Evolutionary conservation across 1,284 basidiomycete species (phyloP), one percentile per base, ranked within the genome.

Genomic region (Cryptococcus sp.): DNA sequence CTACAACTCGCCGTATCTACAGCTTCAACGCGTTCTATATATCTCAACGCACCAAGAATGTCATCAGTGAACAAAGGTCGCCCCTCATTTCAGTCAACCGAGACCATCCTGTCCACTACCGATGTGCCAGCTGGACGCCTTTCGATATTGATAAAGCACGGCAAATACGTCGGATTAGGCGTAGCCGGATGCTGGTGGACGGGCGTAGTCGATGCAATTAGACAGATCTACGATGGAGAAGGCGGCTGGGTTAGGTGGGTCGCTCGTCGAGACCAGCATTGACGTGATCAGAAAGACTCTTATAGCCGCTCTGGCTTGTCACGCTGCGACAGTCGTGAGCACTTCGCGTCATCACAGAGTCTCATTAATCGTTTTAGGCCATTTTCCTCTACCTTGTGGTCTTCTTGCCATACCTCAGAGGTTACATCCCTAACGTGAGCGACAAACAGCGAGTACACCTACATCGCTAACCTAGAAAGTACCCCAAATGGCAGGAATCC

Each of bases 321-420:
- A 74, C 54, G 59, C 48, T 6, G 35, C 69, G 23, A 75, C 73
- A 1, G 58, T 74, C 10, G 70, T 71, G 50, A 55, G 69, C 68
- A 14, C 34, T 41, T 50, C 43, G 14, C 11, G 14, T 41, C 38
- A 41, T 10, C 38, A 41, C 38, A 41, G 23, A 23, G 23, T 23
- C 23, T 23, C 23, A 23, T 23, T 23, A 23, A 23, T 23, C 23
- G 23, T 49, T 34, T 42, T 41, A 75, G 71, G 38, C 62, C 8
- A 69, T 74, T 42, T 77, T 77, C 63, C 67, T 77, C 35, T 77
- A 77, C 54, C 70, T 77, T 43, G 70, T 74, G 14, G 56, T 76
- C 15, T 75, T 74, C 56, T 62, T 77, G 6, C 76, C 76, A 4
- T 76, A 73, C 69, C 52, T 76, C 48, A 58, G 71, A 31, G 73